phyloP scores from a whole-genome alignment of 345 rosid species.

The Gossypium rotundifolium region DNA sequence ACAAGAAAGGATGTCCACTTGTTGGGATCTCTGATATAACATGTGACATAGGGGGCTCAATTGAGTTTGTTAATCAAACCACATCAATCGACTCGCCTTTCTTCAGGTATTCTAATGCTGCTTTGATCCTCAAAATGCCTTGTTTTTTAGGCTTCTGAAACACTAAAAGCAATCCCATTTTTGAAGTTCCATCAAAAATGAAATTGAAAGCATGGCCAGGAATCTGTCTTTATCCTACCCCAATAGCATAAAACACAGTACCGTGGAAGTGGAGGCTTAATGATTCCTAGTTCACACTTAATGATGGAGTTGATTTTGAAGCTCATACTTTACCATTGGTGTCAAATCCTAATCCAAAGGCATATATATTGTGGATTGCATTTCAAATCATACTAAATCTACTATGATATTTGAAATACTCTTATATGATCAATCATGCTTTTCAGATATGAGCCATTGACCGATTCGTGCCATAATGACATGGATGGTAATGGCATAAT shows the following conservation, averaged over 20 bases:
- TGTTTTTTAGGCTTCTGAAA: background rate
- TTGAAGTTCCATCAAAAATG: background rate
- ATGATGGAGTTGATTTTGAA: background rate
- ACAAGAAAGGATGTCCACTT: slow-evolving; percentile 58
- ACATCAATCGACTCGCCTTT: slow-evolving; percentile 79
- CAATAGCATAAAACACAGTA: too few relatives aligned
- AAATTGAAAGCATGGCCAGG: background rate
- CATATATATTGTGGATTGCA: too few relatives aligned
- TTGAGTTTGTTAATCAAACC: slow-evolving; percentile 72
- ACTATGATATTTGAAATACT: too few relatives aligned
- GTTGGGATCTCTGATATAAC: slow-evolving; percentile 87
- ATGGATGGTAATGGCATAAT: slow-evolving; percentile 83
- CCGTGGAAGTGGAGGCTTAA: background rate
- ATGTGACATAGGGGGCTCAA: slow-evolving; percentile 82
- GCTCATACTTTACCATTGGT: too few relatives aligned
- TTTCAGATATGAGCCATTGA: slow-evolving; percentile 57
- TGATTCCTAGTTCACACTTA: background rate
- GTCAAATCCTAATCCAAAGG: too few relatives aligned
- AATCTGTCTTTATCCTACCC: background rate
- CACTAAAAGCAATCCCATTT: background rate
- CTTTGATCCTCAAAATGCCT: background rate
- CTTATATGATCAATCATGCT: background rate
- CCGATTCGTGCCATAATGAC: slow-evolving; percentile 54
- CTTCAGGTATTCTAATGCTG: slow-evolving; percentile 48
- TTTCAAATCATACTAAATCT: too few relatives aligned